Evolutionary conservation across 768 basidiomycete genomes (phyloP).

Genomic region (Hericium coralloides): DNA sequence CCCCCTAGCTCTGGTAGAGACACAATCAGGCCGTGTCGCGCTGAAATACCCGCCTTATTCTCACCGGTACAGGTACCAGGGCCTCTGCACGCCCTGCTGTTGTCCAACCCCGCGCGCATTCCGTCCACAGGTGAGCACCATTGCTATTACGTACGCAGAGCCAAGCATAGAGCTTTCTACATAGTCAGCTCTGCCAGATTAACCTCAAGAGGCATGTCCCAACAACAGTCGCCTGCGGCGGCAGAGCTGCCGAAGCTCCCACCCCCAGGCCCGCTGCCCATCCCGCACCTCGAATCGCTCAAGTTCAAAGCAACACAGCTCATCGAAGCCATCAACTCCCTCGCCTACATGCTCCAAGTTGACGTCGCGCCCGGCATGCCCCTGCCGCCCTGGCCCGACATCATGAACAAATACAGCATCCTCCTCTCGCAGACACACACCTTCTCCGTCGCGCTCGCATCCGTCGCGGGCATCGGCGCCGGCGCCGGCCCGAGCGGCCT

Average conservation of each 20-base stretch:
- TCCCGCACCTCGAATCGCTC: constrained; percentile 50
- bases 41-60: too few relatives aligned
- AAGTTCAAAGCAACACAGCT: constrained; percentile 73
- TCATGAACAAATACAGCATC: constrained; percentile 79
- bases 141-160: too few relatives aligned
- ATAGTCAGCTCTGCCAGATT: too few relatives aligned
- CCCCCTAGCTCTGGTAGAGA: too few relatives aligned
- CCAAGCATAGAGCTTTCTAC: too few relatives aligned
- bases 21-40: too few relatives aligned
- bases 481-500: constrained; percentile 11
- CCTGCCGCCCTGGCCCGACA: constrained; percentile 77
- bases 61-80: too few relatives aligned
- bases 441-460: constrained; percentile 55
- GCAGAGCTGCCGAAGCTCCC: not conserved
- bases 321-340: constrained; percentile 60
- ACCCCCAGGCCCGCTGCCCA: not conserved
- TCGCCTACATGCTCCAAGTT: constrained; percentile 56
- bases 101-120: too few relatives aligned
- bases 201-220: not conserved
- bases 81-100: too few relatives aligned
- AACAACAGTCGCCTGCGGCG: not conserved
- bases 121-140: too few relatives aligned
- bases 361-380: constrained; percentile 48
- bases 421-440: constrained; percentile 77
- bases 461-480: constrained; percentile 16